Conservation (phyloP, 805 yeast species). For the Grigorovia jiainica region DNA sequence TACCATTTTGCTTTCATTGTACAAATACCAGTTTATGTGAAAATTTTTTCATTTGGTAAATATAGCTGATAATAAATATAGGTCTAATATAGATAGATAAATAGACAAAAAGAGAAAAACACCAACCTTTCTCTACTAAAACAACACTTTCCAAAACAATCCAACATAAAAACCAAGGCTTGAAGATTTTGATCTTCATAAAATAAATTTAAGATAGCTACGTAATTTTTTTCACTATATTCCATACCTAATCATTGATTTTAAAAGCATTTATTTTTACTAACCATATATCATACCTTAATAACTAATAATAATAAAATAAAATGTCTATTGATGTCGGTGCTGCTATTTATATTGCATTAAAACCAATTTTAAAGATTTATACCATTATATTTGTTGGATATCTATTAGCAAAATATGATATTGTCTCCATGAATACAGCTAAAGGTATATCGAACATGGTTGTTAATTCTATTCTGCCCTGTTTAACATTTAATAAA, state of each 20-base stretch:
- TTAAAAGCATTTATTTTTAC: no score
- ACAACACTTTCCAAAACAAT: no score
- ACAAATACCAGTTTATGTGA: no score
- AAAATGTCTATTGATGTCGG: conserved; percentile 34
- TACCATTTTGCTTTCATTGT: no score
- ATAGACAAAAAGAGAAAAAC: no score
- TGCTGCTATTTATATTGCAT: conserved; percentile 62
- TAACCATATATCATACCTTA: no score
- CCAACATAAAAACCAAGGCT: no score
- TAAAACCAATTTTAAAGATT: conserved; percentile 80
- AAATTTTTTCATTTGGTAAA: no score
- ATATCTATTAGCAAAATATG: conserved; percentile 48
- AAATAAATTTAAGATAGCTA: background rate
- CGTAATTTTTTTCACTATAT: background rate
- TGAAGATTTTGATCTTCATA: no score
- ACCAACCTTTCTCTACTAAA: no score
- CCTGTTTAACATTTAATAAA: conserved; percentile 67
- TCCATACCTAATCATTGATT: background rate
- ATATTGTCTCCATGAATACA: conserved; percentile 56
- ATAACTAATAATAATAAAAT: background rate
- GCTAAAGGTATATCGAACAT: conserved; percentile 62
- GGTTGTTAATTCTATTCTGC: conserved; percentile 59
- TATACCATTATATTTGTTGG: conserved; percentile 65
- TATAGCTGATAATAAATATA: no score
- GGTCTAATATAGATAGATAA: no score